Evolutionary conservation across 768 basidiomycete species (phyloP).

Genomic region (Ramaria sp.): DNA sequence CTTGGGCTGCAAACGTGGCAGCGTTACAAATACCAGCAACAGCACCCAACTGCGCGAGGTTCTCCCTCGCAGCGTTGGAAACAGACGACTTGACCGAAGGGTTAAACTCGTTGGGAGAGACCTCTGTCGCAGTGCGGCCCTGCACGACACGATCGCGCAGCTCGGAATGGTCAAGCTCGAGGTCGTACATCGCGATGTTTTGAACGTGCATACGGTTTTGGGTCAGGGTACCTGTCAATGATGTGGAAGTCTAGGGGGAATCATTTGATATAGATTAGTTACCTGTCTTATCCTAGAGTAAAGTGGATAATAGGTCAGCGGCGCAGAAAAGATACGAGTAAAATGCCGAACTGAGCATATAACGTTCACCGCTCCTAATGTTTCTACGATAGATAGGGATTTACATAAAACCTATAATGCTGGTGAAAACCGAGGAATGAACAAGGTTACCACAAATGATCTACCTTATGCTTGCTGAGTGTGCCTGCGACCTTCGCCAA

Average conservation of each 20-base stretch:
- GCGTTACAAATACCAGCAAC: conserved; percentile 42
- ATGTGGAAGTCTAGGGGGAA: too few species aligned
- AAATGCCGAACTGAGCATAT: conserved; percentile 22
- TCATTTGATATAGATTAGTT: background rate
- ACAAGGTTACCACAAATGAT: conserved; percentile 19
- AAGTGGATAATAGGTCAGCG: background rate
- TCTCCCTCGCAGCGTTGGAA: conserved; percentile 8
- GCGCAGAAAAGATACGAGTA: conserved; percentile 11
- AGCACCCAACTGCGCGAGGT: conserved; percentile 21
- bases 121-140: background rate
- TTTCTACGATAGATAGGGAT: conserved; percentile 55
- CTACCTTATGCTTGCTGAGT: conserved; percentile 42
- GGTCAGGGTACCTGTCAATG: conserved; percentile 31
- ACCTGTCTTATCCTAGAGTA: conserved; percentile 40
- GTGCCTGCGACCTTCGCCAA: conserved; percentile 34
- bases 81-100: conserved; percentile 4
- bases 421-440: background rate
- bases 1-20: conserved; percentile 28
- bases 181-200: conserved; percentile 30
- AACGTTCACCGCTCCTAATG: conserved; percentile 50
- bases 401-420: conserved; percentile 18
- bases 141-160: background rate
- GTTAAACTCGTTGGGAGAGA: background rate
- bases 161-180: conserved; percentile 11
- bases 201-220: conserved; percentile 49